A percentile compares a stretch with the other conserved stretches of the same genome.
These are phyloP conservation scores for Phytophthora fragariae DNA, from an alignment of 352 stramenopile genomes.

Conservation along the genomic window DNA sequence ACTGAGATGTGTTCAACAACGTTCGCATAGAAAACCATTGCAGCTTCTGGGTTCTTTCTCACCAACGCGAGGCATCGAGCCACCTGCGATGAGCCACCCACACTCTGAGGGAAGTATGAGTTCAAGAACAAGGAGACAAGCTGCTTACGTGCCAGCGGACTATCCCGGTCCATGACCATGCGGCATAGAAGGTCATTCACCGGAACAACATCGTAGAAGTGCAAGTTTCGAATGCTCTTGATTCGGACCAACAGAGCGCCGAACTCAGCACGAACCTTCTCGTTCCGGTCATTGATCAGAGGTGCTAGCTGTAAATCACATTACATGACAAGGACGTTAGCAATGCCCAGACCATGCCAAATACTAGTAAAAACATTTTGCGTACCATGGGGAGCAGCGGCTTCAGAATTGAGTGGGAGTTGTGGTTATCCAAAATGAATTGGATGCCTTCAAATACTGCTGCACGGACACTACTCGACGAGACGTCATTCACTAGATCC, in stretches of 20 bases:
- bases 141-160: constrained; percentile 68
- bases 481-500: constrained; percentile 84
- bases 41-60: constrained; percentile 83
- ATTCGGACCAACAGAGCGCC: constrained; percentile 80
- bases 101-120: constrained; percentile 89
- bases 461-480: constrained; percentile 77
- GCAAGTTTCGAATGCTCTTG: constrained; percentile 88
- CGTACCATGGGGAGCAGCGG: constrained; percentile 83
- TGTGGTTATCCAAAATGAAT: constrained; percentile 90
- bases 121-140: constrained; percentile 87
- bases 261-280: constrained; percentile 85
- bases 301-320: constrained; percentile 60
- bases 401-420: constrained; percentile 87
- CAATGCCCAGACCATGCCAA: neutral
- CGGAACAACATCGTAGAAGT: constrained; percentile 89
- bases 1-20: constrained; percentile 80
- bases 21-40: constrained; percentile 86
- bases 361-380: neutral
- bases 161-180: constrained; percentile 72
- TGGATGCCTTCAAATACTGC: constrained; percentile 87
- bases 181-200: constrained; percentile 82
- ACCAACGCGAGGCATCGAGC: constrained; percentile 81
- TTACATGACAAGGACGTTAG: neutral
- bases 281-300: constrained; percentile 86
- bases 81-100: constrained; percentile 82